Conservation (phyloP, 208 protist genomes). For the Leishmania braziliensis region DNA sequence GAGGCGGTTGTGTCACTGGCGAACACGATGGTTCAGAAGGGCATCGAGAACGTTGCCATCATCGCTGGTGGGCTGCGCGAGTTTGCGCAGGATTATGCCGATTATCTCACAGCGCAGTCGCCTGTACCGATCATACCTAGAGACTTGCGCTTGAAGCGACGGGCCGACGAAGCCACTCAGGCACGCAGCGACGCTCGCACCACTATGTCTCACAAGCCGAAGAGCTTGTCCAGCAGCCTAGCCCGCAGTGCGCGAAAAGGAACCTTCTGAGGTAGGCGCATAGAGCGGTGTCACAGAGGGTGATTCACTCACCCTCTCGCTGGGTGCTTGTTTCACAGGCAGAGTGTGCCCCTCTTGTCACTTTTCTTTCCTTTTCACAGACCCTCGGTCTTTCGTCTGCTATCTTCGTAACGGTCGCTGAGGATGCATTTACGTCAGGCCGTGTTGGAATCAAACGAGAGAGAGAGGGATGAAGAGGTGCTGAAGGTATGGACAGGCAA, state of each 20-base stretch:
- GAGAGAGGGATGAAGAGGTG: not conserved
- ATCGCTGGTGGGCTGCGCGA: constrained; percentile 82
- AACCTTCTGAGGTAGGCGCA: constrained; percentile 14
- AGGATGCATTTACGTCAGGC: too few relatives aligned
- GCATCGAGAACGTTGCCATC: constrained; percentile 86
- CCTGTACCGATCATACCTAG: constrained; percentile 75
- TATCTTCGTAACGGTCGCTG: too few relatives aligned
- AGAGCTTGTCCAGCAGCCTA: constrained; percentile 83
- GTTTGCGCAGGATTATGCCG: constrained; percentile 82
- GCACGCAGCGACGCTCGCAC: constrained; percentile 79
- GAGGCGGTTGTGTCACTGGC: constrained; percentile 55
- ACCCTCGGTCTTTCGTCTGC: not conserved
- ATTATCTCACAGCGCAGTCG: constrained; percentile 49
- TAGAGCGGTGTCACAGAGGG: not conserved
- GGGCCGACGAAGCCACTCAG: constrained; percentile 62
- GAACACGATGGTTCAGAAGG: constrained; percentile 82
- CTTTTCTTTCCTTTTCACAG: not conserved
- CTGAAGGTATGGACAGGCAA: not conserved
- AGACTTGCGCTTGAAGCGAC: constrained; percentile 69
- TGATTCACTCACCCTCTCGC: not conserved
- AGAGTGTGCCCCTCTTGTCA: not conserved
- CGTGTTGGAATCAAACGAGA: not conserved
- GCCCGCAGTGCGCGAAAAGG: constrained; percentile 37
- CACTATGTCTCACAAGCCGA: constrained; percentile 75
- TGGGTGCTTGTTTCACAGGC: not conserved